phyloP scores from a whole-genome alignment of 2,329 filamentous ascomycete species.

The Fusarium sp. region DNA sequence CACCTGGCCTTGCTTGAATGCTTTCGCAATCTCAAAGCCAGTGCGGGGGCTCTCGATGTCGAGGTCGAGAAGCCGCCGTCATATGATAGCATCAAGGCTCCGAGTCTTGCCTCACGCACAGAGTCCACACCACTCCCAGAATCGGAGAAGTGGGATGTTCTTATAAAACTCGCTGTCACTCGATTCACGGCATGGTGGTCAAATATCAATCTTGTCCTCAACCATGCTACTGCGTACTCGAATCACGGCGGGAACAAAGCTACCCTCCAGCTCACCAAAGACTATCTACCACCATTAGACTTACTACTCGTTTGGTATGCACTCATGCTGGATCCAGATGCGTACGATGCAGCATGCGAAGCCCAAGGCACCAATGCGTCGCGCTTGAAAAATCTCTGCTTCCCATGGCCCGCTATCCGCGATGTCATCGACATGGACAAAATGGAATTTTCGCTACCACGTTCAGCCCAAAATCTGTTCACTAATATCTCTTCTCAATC shows the following conservation, averaged over 20 bases:
- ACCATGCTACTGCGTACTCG: conserved; percentile 19
- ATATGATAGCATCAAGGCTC: conserved; percentile 5
- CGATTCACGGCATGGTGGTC: conserved; percentile 34
- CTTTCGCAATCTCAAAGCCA: conserved; percentile 20
- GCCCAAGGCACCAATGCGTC: not conserved
- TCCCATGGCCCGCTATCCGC: conserved; percentile 34
- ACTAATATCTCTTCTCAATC: conserved; percentile 24
- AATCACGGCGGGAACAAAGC: conserved; percentile 26
- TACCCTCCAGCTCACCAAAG: conserved; percentile 24
- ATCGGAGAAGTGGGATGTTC: conserved; percentile 32
- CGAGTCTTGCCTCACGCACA: not conserved
- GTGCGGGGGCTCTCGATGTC: conserved; percentile 19
- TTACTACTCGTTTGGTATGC: conserved; percentile 34
- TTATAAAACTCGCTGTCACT: conserved; percentile 25
- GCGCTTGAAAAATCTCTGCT: conserved; percentile 27
- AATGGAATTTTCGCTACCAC: conserved; percentile 18
- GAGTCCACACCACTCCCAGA: conserved; percentile 1
- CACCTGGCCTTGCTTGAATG: conserved; percentile 34
- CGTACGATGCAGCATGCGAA: conserved; percentile 18
- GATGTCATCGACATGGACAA: conserved; percentile 26
- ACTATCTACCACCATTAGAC: conserved; percentile 31
- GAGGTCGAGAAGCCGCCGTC: conserved; percentile 8
- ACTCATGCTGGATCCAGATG: conserved; percentile 12
- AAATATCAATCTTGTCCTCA: conserved; percentile 26
- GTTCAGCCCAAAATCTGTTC: conserved; percentile 30